phyloP scores from a whole-genome alignment of 805 yeast species.

The Wickerhamiella domercqiae region DNA sequence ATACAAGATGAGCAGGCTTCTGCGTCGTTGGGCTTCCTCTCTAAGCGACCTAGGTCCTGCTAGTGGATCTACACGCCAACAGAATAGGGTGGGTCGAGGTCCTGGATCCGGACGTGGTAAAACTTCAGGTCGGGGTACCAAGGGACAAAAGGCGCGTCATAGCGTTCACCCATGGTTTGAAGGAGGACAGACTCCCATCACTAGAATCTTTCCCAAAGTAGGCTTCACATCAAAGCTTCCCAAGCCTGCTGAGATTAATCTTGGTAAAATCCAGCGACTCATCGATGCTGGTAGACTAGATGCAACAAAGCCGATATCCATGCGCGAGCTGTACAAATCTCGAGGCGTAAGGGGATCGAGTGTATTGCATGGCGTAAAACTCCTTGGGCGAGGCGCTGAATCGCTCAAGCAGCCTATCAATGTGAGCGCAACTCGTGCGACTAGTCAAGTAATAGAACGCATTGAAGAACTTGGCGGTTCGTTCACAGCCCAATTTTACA shows the following conservation, averaged over 20 bases:
- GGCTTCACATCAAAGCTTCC: conserved; percentile 45
- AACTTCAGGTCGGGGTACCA: conserved; percentile 93
- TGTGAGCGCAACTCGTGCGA: conserved; percentile 73
- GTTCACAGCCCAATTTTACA: conserved; percentile 57
- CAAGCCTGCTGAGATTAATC: conserved; percentile 37
- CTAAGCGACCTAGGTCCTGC: conserved; percentile 21
- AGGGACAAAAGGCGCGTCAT: conserved; percentile 96
- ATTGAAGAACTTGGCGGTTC: conserved; percentile 63
- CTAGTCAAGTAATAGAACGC: conserved; percentile 52
- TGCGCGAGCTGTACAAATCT: conserved; percentile 57
- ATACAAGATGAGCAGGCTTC: too few species aligned
- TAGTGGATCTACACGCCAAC: conserved; percentile 22
- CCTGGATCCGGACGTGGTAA: conserved; percentile 80
- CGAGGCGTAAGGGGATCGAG: conserved; percentile 52
- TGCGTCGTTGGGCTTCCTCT: conserved; percentile 5
- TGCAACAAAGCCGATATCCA: conserved; percentile 39
- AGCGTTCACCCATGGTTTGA: conserved; percentile 87
- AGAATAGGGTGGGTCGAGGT: conserved; percentile 80
- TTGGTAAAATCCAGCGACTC: conserved; percentile 55
- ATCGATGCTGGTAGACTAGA: conserved; percentile 51
- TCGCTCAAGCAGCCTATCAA: conserved; percentile 40
- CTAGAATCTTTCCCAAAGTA: conserved; percentile 68
- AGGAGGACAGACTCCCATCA: conserved; percentile 96
- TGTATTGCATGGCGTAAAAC: conserved; percentile 59
- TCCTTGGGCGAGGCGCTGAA: conserved; percentile 49